Base-by-base conservation (phyloP, 2,329 filamentous ascomycete species). In the Stachybotrys elegans region DNA sequence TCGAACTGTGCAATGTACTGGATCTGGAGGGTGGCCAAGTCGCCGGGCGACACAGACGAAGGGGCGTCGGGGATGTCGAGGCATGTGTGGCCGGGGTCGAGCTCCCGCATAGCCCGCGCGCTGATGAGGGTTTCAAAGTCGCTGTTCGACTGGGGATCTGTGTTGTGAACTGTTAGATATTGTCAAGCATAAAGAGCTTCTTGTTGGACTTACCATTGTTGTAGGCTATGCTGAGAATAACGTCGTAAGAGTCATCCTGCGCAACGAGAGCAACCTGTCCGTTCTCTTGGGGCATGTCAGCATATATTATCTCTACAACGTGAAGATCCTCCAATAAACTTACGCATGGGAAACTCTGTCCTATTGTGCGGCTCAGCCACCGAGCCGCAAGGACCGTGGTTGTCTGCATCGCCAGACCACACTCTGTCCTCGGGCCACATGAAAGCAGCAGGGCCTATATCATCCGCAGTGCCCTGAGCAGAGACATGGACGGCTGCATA, bases 371-470 rank as follows among this genome's bases (percentile, higher is more conserved):
- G 63, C 1, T 66, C 62, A 14, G 67, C 64, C 11, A 63, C 60
- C 11, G 76, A 79, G 42, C 79, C 79, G 53, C 80, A 83, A 0
- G 79, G 79, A 6, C 71, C 66, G 5, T 58, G 74, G 52, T 81
- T 81, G 54, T 83, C 79, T 29, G 70, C 60, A 12, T 67, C 66
- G 22, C 70, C 73, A 40, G 66, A 66, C 78, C 78, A 84, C 32
- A 66, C 62, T 42, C 79, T 68, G 58, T 82, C 78, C 13, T 67
- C 56, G 4, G 79, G 79, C 78, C 79, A 83, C 60, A 82, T 65
- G 56, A 83, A 80, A 9, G 74, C 76, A 17, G 77, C 76, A 7
- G 78, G 77, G 11, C 78, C 78, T 63, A 70, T 69, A 25, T 62
- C 57, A n/a, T 57, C 51, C 22, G 53, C 47, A 17, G 43, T 42